Evolutionary conservation across 176 grass and related monocot species (phyloP).

Genomic region (Rhynchospora breviuscula): DNA sequence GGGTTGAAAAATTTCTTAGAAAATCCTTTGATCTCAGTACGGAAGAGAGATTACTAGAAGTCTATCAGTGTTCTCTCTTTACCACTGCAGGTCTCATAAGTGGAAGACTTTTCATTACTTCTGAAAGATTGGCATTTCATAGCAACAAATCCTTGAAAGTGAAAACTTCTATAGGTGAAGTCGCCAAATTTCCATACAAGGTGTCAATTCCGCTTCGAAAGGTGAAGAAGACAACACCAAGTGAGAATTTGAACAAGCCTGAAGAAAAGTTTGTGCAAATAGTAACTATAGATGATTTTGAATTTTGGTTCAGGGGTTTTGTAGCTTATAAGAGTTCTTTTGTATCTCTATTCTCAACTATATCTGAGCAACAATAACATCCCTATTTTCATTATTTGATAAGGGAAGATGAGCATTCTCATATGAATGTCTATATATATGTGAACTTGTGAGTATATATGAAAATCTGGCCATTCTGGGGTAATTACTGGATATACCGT

Average conservation of each 20-base stretch:
- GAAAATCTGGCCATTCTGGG: no score
- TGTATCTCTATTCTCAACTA: not conserved
- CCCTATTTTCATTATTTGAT: not conserved
- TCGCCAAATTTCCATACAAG: not conserved
- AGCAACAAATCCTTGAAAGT: slow-evolving; percentile 60
- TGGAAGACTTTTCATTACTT: slow-evolving; percentile 85
- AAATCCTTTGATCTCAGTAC: slow-evolving; percentile 46
- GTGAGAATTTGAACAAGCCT: slow-evolving; percentile 47
- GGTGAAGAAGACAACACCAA: slow-evolving; percentile 40
- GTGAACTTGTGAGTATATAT: no score
- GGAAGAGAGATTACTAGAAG: slow-evolving; percentile 56
- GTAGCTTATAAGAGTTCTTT: slow-evolving; percentile 46
- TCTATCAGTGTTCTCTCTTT: slow-evolving; percentile 78
- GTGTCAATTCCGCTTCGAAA: slow-evolving; percentile 43
- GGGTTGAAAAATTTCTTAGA: slow-evolving; percentile 61
- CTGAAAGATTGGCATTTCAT: slow-evolving; percentile 49
- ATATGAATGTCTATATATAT: no score
- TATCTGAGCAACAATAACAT: not conserved
- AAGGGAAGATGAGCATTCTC: not conserved
- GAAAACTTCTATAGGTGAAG: not conserved
- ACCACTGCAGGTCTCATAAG: slow-evolving; percentile 75
- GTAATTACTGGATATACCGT: no score
- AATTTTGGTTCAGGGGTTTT: slow-evolving; percentile 94
- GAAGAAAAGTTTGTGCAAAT: slow-evolving; percentile 73
- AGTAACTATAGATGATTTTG: slow-evolving; percentile 60